phyloP scores from a whole-genome alignment of 768 basidiomycete species.

The Porphyrellus cyaneotinctus region DNA sequence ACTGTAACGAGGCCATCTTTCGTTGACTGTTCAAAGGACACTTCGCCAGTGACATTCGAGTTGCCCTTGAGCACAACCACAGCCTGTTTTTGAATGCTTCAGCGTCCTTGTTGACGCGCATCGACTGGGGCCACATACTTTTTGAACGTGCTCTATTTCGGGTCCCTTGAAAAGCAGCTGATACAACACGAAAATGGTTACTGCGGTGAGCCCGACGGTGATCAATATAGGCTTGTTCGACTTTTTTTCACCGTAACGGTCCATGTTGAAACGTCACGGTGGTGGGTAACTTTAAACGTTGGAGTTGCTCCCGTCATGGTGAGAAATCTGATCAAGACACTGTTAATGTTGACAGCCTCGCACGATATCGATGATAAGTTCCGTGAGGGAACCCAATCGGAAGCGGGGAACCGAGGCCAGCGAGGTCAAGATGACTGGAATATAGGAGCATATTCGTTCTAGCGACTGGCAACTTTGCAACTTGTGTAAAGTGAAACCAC shows the following conservation, averaged over 20 bases:
- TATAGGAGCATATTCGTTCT: no score
- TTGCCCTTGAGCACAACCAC: conserved; percentile 60
- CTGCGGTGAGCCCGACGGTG: conserved; percentile 8
- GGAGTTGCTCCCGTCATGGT: not conserved
- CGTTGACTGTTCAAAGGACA: conserved; percentile 58
- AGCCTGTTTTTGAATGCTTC: conserved; percentile 38
- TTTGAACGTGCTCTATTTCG: conserved; percentile 17
- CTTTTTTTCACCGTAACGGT: conserved; percentile 16
- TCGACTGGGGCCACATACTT: conserved; percentile 11
- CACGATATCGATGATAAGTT: not conserved
- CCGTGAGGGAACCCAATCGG: no score
- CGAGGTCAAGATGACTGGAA: no score
- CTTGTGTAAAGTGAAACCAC: no score
- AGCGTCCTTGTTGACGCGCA: not conserved
- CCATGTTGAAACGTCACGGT: conserved; percentile 16
- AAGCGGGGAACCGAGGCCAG: no score
- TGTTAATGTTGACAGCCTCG: no score
- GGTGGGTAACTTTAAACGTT: not conserved
- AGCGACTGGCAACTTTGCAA: no score
- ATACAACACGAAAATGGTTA: conserved; percentile 19
- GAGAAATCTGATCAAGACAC: no score
- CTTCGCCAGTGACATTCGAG: conserved; percentile 56
- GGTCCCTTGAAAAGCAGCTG: conserved; percentile 16
- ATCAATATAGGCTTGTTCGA: conserved; percentile 21
- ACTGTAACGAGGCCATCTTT: conserved; percentile 52